phyloP scores from a whole-genome alignment of 352 stramenopile species.

The Phytophthora megakarya region DNA sequence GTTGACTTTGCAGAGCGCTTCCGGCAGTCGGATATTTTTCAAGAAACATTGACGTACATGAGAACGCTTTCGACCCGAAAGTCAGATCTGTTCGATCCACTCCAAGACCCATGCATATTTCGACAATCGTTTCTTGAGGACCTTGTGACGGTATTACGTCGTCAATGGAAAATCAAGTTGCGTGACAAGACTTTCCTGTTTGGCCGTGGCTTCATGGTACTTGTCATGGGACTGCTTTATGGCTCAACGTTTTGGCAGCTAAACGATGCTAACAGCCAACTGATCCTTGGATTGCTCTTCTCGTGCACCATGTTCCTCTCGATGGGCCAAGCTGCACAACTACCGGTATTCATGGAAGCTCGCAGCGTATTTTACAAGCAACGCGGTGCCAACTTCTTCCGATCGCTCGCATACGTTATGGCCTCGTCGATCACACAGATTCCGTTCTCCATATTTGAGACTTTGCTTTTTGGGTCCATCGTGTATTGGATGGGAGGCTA shows the following conservation, averaged over 20 bases:
- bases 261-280: slow-evolving; percentile 52
- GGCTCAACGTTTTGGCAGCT: slow-evolving; percentile 71
- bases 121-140: slow-evolving; percentile 59
- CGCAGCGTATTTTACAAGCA: slow-evolving; percentile 91
- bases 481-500: slow-evolving; percentile 92
- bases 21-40: slow-evolving; percentile 52
- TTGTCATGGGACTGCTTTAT: slow-evolving; percentile 72
- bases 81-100: slow-evolving; percentile 17
- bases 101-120: slow-evolving; percentile 39
- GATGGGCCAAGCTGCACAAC: slow-evolving; percentile 76
- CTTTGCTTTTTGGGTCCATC: slow-evolving; percentile 82
- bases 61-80: slow-evolving; percentile 25
- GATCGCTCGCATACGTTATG: slow-evolving; percentile 81
- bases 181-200: slow-evolving; percentile 56
- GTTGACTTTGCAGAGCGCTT: slow-evolving; percentile 61
- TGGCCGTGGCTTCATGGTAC: slow-evolving; percentile 55
- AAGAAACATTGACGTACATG: slow-evolving; percentile 51
- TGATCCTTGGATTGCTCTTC: slow-evolving; percentile 88
- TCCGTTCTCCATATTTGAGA: slow-evolving; percentile 70
- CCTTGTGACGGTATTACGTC: slow-evolving; percentile 45
- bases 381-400: slow-evolving; percentile 87
- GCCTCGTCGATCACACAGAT: slow-evolving; percentile 53
- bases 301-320: slow-evolving; percentile 88
- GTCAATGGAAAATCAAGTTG: slow-evolving; percentile 73
- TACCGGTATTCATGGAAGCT: slow-evolving; percentile 82